These are phyloP conservation scores for Lotus japonicus DNA, from an alignment of 306 rosid genomes.

Conservation along the genomic window DNA sequence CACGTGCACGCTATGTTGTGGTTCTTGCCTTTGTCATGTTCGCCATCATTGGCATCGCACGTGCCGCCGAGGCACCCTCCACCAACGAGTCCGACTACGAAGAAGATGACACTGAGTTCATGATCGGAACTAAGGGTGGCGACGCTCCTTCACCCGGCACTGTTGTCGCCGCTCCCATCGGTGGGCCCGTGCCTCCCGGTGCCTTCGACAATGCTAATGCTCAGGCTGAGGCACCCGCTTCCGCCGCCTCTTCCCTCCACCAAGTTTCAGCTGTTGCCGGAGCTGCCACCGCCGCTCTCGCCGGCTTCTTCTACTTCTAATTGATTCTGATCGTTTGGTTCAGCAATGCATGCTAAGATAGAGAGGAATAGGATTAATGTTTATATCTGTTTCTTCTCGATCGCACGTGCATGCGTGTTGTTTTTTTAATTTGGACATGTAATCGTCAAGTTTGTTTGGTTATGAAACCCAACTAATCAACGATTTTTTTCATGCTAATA, in stretches of 20 bases:
- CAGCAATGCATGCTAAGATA: too few species aligned
- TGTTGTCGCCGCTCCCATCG: conserved; percentile 29
- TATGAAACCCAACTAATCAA: neutral
- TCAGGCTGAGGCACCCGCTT: neutral
- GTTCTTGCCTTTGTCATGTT: conserved; percentile 36
- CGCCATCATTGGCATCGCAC: conserved; percentile 32
- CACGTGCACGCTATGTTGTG: conserved; percentile 36
- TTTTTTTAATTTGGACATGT: neutral
- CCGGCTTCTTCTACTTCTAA: conserved; percentile 28
- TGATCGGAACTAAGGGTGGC: neutral
- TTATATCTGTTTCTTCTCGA: neutral
- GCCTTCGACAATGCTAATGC: neutral
- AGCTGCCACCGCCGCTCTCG: conserved; percentile 11
- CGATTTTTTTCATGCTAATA: neutral
- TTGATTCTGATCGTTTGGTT: neutral
- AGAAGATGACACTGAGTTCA: neutral
- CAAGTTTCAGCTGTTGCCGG: conserved; percentile 25
- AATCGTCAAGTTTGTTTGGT: neutral
- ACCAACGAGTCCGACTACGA: neutral
- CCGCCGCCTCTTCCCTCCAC: conserved; percentile 9
- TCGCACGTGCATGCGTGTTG: neutral
- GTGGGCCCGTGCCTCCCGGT: conserved; percentile 43
- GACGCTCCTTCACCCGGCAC: neutral
- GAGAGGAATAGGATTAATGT: too few species aligned
- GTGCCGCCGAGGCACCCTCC: conserved; percentile 12